A percentile compares a stretch with the other conserved stretches of the same genome.
These are phyloP conservation scores for Periconia sp. DNA, from an alignment of 2,329 filamentous ascomycete species.

Conservation along the genomic window DNA sequence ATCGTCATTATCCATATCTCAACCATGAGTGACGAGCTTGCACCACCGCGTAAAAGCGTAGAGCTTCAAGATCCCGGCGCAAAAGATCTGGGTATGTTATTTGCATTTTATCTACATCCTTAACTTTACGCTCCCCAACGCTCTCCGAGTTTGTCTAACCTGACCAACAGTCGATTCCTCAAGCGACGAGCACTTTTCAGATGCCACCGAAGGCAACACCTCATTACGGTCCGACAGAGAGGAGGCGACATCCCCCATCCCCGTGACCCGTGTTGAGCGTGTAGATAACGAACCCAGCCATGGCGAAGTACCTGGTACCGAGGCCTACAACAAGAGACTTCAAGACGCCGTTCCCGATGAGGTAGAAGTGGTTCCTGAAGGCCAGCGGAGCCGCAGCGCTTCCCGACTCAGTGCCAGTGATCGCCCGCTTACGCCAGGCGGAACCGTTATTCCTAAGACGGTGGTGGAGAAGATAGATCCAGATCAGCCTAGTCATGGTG, in stretches of 20 bases:
- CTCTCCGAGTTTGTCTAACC: slow-evolving; percentile 18
- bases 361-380: slow-evolving; percentile 57
- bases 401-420: slow-evolving; percentile 47
- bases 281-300: slow-evolving; percentile 61
- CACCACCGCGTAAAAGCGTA: slow-evolving; percentile 57
- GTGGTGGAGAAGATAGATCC: slow-evolving; percentile 65
- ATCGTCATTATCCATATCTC: background rate
- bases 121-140: background rate
- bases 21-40: slow-evolving; percentile 48
- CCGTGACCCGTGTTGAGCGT: slow-evolving; percentile 64
- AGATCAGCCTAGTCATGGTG: slow-evolving; percentile 59
- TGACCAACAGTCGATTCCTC: slow-evolving; percentile 41
- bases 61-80: slow-evolving; percentile 60
- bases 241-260: slow-evolving; percentile 56
- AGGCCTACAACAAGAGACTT: slow-evolving; percentile 59
- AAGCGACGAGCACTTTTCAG: slow-evolving; percentile 66
- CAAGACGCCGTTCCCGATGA: slow-evolving; percentile 66
- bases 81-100: slow-evolving; percentile 55
- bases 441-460: slow-evolving; percentile 58
- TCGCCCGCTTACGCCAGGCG: slow-evolving; percentile 53
- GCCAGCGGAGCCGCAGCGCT: slow-evolving; percentile 40
- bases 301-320: slow-evolving; percentile 64
- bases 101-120: background rate
- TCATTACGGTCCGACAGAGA: slow-evolving; percentile 36
- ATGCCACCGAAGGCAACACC: slow-evolving; percentile 61